Conservation (phyloP, 345 rosid genomes). For the Salix dunnii region DNA sequence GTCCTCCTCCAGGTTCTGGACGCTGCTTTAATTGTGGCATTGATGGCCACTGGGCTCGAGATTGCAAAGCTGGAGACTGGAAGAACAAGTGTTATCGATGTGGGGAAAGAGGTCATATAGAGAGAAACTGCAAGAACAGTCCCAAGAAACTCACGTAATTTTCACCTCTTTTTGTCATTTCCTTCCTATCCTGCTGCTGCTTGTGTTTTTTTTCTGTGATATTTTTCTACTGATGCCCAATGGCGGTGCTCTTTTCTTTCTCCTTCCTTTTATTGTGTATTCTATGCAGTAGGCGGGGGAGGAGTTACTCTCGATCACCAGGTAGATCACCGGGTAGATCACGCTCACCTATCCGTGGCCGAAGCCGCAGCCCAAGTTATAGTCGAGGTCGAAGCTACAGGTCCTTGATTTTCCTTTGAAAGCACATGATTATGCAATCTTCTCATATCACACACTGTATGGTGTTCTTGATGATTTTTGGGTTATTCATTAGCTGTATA, state of each 20-base stretch:
- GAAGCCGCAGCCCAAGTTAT: conserved; percentile 85
- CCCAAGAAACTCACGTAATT: conserved; percentile 68
- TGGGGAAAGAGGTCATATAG: conserved; percentile 94
- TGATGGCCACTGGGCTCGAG: conserved; percentile 98
- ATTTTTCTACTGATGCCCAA: not conserved
- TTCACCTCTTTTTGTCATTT: not conserved
- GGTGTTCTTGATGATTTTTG: not conserved
- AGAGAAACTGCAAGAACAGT: conserved; percentile 88
- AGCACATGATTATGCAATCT: not conserved
- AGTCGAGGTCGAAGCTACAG: conserved; percentile 86
- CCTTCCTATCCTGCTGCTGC: not conserved
- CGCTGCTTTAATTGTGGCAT: conserved; percentile 95
- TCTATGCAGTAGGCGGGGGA: conserved; percentile 36
- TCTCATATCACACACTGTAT: not conserved
- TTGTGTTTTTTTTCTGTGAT: not conserved
- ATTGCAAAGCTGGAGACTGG: conserved; percentile 97
- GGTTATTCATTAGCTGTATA: not conserved
- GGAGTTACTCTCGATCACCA: conserved; percentile 75
- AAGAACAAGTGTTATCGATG: conserved; percentile 95
- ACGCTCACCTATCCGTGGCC: conserved; percentile 65
- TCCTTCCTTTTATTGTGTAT: not conserved
- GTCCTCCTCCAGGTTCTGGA: conserved; percentile 95
- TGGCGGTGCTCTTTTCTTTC: not conserved
- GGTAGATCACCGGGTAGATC: conserved; percentile 22
- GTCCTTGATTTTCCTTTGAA: conserved; percentile 18